These are phyloP conservation scores for Fonsecaea multimorphosa DNA, from an alignment of 2,329 filamentous ascomycete species.

Conservation along the genomic window DNA sequence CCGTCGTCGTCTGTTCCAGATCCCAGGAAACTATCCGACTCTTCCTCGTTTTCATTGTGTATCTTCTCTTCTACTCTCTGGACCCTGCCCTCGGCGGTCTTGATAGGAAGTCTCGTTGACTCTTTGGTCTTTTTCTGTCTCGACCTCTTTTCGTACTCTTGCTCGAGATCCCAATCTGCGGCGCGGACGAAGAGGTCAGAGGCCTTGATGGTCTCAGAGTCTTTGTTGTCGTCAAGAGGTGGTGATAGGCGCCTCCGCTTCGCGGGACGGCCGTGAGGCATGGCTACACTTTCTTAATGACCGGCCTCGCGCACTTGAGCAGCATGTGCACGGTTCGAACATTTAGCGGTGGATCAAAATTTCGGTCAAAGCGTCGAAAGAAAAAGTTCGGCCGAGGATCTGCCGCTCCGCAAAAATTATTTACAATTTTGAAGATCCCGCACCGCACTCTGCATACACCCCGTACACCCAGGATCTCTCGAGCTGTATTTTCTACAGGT, in stretches of 20 bases:
- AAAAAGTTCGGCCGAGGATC: constrained; percentile 17
- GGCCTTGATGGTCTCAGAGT: constrained; percentile 42
- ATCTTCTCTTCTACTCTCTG: constrained; percentile 60
- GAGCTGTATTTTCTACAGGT: not conserved
- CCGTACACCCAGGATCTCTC: not conserved
- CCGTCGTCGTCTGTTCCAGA: constrained; percentile 63
- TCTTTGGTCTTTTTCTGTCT: constrained; percentile 80
- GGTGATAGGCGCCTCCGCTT: constrained; percentile 61
- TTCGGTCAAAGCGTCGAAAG: not conserved
- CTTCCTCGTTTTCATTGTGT: constrained; percentile 51
- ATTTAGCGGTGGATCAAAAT: constrained; percentile 12
- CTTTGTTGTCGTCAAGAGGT: constrained; percentile 47
- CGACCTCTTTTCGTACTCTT: constrained; percentile 82
- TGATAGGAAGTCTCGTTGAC: constrained; percentile 80
- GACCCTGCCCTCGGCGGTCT: constrained; percentile 77
- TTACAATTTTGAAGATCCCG: not conserved
- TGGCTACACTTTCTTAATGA: constrained; percentile 6
- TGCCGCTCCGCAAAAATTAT: constrained; percentile 21
- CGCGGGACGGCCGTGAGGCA: constrained; percentile 55
- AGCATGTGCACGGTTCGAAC: not conserved
- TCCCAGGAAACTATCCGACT: constrained; percentile 69
- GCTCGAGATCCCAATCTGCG: constrained; percentile 86
- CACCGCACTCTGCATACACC: not conserved
- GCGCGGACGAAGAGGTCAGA: constrained; percentile 73
- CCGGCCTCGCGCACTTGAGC: too few species aligned